Percentiles rank a stretch among this genome's conserved stretches.
Evolutionary conservation across 2,329 filamentous ascomycete species (phyloP).

Genomic region (Aspergillus eucalypticola): DNA sequence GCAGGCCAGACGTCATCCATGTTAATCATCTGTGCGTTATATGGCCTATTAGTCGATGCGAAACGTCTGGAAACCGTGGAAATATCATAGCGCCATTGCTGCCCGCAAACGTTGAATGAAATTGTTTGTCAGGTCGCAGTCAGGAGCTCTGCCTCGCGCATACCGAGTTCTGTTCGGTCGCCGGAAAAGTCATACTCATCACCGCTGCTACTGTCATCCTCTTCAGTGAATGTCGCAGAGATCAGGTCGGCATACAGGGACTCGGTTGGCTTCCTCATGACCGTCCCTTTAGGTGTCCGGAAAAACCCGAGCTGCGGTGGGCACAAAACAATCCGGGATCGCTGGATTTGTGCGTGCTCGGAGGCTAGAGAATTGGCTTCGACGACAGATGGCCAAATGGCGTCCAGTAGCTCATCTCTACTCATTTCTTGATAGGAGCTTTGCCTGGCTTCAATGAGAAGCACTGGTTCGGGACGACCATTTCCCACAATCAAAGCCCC

Average conservation of each 20-base stretch:
- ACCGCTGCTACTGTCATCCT: background rate
- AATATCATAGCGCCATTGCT: background rate
- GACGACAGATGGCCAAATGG: background rate
- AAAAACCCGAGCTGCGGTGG: background rate
- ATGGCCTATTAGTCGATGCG: background rate
- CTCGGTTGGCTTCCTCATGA: background rate
- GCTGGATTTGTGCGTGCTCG: background rate
- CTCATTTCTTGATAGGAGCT: background rate
- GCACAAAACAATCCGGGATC: background rate
- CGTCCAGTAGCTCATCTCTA: background rate
- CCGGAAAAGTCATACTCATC: background rate
- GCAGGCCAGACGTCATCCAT: background rate
- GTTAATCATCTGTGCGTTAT: background rate
- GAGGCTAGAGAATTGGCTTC: background rate
- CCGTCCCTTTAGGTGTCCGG: background rate
- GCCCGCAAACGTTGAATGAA: background rate
- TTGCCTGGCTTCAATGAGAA: background rate
- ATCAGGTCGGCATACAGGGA: background rate
- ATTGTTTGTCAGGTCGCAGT: background rate
- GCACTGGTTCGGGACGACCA: background rate
- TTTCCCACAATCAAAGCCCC: background rate
- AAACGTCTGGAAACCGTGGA: background rate
- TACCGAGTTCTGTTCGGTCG: background rate
- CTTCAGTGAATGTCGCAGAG: background rate
- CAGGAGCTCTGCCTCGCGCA: background rate